Conservation (phyloP, 176 grass and related monocot genomes). For the Musa itinerans region DNA sequence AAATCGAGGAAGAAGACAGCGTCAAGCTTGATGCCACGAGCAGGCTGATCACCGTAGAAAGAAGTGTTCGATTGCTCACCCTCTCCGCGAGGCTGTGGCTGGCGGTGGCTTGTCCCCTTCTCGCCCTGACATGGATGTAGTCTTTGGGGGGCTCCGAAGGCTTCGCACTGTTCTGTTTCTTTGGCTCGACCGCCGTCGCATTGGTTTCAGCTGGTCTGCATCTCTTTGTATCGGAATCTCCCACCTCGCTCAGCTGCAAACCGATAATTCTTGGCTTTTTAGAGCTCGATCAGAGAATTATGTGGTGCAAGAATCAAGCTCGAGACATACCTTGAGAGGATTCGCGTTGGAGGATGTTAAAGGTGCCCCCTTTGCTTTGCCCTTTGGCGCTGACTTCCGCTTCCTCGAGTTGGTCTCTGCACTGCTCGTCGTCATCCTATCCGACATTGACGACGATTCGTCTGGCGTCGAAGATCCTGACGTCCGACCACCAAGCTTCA, state of each 20-base stretch:
- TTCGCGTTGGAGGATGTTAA: conserved; percentile 17
- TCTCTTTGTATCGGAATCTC: conserved; percentile 38
- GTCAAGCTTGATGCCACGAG: background rate
- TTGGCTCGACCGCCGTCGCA: conserved; percentile 26
- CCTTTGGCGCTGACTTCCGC: conserved; percentile 54
- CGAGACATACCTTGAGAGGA: conserved; percentile 24
- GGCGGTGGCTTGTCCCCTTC: conserved; percentile 87
- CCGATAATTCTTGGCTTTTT: background rate
- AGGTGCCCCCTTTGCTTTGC: conserved; percentile 59
- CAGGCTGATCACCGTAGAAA: no score
- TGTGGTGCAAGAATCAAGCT: background rate
- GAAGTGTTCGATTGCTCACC: conserved; percentile 27
- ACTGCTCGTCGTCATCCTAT: background rate
- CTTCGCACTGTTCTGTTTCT: conserved; percentile 61
- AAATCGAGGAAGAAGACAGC: background rate
- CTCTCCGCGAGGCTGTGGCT: conserved; percentile 96
- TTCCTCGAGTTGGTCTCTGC: conserved; percentile 32
- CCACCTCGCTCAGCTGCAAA: conserved; percentile 19
- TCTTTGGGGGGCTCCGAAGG: conserved; percentile 64
- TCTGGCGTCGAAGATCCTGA: conserved; percentile 5
- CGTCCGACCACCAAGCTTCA: conserved; percentile 6
- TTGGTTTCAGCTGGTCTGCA: conserved; percentile 28
- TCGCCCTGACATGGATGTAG: conserved; percentile 95
- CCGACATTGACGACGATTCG: background rate
- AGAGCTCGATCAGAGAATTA: background rate